A percentile compares a stretch with the other conserved stretches of the same genome.
These are phyloP conservation scores for Penicillium brasilianum DNA, from an alignment of 2,329 filamentous ascomycete species.

Conservation along the genomic window DNA sequence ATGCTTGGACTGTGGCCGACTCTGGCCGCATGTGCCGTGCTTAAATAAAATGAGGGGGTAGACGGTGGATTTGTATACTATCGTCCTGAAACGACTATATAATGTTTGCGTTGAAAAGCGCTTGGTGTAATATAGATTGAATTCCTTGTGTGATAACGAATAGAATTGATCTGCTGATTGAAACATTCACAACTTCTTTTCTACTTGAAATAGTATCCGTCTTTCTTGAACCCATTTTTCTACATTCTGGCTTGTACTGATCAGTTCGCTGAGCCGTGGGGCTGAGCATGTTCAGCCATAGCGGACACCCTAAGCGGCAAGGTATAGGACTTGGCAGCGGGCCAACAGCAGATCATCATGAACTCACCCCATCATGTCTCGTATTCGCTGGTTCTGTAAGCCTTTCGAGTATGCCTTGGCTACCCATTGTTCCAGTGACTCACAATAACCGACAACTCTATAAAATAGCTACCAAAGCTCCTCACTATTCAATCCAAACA, in stretches of 20 bases:
- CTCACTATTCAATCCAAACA: too few species aligned
- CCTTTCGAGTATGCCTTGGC: not conserved
- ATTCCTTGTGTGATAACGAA: not conserved
- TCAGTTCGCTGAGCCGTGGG: not conserved
- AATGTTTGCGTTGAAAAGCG: not conserved
- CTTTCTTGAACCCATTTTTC: too few species aligned
- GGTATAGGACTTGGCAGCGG: not conserved
- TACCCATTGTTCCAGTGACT: not conserved
- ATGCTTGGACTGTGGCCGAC: slow-evolving; percentile 39
- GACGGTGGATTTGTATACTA: not conserved
- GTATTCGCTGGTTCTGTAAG: not conserved
- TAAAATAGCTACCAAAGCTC: not conserved
- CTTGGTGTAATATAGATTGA: not conserved
- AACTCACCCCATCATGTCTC: not conserved
- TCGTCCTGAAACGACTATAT: not conserved
- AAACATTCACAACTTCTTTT: not conserved
- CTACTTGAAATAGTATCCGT: not conserved
- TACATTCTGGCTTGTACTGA: not conserved
- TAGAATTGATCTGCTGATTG: not conserved
- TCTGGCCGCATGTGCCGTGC: slow-evolving; percentile 38
- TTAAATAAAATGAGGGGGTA: not conserved
- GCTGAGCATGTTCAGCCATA: not conserved
- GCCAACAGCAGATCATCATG: not conserved
- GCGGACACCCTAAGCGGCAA: not conserved
- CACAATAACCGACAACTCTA: not conserved